phyloP scores from a whole-genome alignment of 2,329 filamentous ascomycete species.

The Cordyceps tenuipes region DNA sequence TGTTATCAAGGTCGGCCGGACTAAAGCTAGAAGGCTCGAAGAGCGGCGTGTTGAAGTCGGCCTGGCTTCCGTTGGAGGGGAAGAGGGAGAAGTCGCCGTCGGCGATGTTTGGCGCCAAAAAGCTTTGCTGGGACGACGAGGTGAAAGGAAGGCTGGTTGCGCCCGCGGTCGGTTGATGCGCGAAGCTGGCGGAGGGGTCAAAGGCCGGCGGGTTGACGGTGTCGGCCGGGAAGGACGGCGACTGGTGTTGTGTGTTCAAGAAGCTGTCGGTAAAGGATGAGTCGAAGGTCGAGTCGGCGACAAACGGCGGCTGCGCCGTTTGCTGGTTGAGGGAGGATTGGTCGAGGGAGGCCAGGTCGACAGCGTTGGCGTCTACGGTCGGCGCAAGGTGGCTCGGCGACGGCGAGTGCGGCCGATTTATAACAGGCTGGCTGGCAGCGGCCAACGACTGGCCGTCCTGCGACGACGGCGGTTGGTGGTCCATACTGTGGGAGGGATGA shows the following conservation, averaged over 20 bases:
- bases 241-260: slow-evolving; percentile 29
- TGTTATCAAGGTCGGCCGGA: slow-evolving; percentile 41
- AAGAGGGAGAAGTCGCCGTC: slow-evolving; percentile 58
- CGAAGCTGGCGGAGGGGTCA: slow-evolving; percentile 35
- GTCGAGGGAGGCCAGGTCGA: slow-evolving; percentile 29
- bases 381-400: slow-evolving; percentile 47
- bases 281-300: slow-evolving; percentile 37
- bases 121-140: slow-evolving; percentile 34
- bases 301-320: slow-evolving; percentile 29
- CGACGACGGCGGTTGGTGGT: slow-evolving; percentile 5
- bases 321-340: slow-evolving; percentile 49
- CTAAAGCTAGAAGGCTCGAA: slow-evolving; percentile 43
- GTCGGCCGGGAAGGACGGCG: slow-evolving; percentile 24
- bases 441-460: slow-evolving; percentile 51
- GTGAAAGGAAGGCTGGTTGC: slow-evolving; percentile 25
- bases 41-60: slow-evolving; percentile 52
- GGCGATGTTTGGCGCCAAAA: slow-evolving; percentile 43
- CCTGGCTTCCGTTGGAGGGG: slow-evolving; percentile 38
- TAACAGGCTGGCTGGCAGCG: slow-evolving; percentile 48
- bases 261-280: slow-evolving; percentile 40
- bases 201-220: slow-evolving; percentile 21
- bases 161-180: slow-evolving; percentile 33
- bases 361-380: slow-evolving; percentile 37
- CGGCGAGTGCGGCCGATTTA: slow-evolving; percentile 60
- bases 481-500: slow-evolving; percentile 2